These are phyloP conservation scores for Pholiota microspora DNA, from an alignment of 768 basidiomycete genomes.

Conservation along the genomic window DNA sequence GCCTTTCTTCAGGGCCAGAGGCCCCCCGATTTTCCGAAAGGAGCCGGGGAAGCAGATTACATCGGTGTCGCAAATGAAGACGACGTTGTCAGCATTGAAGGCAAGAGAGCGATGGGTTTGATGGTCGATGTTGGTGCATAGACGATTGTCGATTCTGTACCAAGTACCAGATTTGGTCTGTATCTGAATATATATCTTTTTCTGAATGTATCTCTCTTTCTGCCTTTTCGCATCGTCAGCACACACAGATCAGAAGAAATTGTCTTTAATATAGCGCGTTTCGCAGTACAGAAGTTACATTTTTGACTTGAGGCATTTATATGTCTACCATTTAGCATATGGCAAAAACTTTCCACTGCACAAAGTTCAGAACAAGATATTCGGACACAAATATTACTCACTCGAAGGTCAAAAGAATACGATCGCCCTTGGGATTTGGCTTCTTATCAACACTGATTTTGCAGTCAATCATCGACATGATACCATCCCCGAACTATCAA, in stretches of 20 bases:
- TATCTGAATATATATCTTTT: no score
- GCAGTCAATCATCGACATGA: constrained; percentile 90
- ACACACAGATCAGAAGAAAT: background rate
- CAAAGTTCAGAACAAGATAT: no score
- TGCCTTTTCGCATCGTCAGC: no score
- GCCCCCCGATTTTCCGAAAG: constrained; percentile 70
- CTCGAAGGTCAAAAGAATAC: constrained; percentile 80
- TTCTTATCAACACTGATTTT: constrained; percentile 67
- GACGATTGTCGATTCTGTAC: background rate
- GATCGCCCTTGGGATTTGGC: constrained; percentile 75
- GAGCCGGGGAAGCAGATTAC: constrained; percentile 33
- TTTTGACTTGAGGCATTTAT: background rate
- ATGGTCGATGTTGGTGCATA: constrained; percentile 2
- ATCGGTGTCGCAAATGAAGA: constrained; percentile 32
- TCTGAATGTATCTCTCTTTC: no score
- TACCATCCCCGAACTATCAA: constrained; percentile 76
- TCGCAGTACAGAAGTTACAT: background rate
- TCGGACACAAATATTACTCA: constrained; percentile 41
- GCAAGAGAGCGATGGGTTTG: constrained; percentile 41
- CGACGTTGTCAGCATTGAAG: constrained; percentile 34
- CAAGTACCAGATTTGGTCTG: no score
- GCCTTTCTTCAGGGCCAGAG: constrained; percentile 57
- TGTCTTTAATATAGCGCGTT: background rate
- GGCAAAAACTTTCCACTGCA: constrained; percentile 75
- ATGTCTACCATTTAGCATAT: constrained; percentile 61